A percentile compares a stretch with the other conserved stretches of the same genome.
Conservation (phyloP, 257 asterid species). For the Jacaranda copaia region DNA sequence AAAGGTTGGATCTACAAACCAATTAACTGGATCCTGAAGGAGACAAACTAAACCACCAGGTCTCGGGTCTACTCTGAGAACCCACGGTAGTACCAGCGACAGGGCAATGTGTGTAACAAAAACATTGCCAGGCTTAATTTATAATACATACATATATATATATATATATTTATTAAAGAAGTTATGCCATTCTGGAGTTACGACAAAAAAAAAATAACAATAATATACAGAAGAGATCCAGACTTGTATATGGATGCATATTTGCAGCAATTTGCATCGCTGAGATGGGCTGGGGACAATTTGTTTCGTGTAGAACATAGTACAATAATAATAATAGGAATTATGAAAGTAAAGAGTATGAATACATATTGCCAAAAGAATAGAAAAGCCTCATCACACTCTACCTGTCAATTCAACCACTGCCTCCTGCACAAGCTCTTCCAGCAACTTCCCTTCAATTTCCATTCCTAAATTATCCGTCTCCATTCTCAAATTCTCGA, state of each 20-base stretch:
- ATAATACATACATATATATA: not conserved
- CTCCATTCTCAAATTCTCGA: conserved; percentile 57
- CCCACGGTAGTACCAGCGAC: too few species aligned
- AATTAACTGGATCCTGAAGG: too few species aligned
- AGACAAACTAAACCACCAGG: too few species aligned
- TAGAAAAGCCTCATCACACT: conserved; percentile 39
- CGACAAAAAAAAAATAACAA: conserved; percentile 12
- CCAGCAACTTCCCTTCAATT: conserved; percentile 73
- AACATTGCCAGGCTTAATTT: not conserved
- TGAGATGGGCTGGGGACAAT: conserved; percentile 37
- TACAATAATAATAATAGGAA: conserved; percentile 41
- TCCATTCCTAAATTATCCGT: conserved; percentile 63
- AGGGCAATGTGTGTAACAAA: too few species aligned
- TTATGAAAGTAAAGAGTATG: not conserved
- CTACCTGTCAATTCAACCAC: conserved; percentile 69
- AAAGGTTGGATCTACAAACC: too few species aligned
- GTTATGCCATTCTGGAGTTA: not conserved
- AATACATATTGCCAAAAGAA: conserved; percentile 28
- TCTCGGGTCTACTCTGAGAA: too few species aligned
- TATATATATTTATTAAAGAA: conserved; percentile 7
- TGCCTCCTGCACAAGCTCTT: conserved; percentile 70
- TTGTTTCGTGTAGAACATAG: conserved; percentile 39
- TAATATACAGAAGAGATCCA: conserved; percentile 27
- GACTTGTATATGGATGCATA: conserved; percentile 27
- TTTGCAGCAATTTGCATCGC: conserved; percentile 16